Evolutionary conservation across 495 filamentous ascomycete genomes (phyloP).

Genomic region (Penicillium herquei): DNA sequence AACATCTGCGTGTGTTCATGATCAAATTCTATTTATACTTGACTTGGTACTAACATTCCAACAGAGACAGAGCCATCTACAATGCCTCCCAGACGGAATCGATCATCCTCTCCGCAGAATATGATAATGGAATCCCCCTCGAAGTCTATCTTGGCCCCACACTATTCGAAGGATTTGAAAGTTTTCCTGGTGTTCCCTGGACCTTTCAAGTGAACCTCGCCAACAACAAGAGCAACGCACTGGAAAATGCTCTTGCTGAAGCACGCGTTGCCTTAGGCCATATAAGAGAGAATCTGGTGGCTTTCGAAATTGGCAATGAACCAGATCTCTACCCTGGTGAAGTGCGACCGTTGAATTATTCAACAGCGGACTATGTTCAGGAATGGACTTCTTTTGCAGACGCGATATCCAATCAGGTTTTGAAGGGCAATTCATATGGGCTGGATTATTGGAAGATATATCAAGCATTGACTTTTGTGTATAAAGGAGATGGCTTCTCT

Average conservation of each 20-base stretch:
- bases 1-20: constrained; percentile 9
- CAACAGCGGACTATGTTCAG: constrained; percentile 10
- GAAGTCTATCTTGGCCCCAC: constrained; percentile 11
- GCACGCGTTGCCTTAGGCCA: constrained; percentile 12
- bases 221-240: constrained; percentile 13
- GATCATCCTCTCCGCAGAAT: constrained; percentile 11
- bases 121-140: constrained; percentile 13
- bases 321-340: constrained; percentile 17
- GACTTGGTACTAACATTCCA: not conserved
- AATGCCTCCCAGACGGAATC: constrained; percentile 12
- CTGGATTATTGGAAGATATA: constrained; percentile 14
- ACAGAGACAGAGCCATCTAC: constrained; percentile 16
- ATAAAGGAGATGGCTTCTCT: constrained; percentile 1
- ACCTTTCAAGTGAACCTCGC: constrained; percentile 19
- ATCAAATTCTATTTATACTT: not conserved
- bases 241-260: constrained; percentile 16
- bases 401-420: constrained; percentile 14
- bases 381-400: constrained; percentile 17
- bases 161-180: constrained; percentile 17
- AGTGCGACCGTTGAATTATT: constrained; percentile 8
- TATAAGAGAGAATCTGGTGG: constrained; percentile 12
- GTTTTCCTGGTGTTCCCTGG: constrained; percentile 16
- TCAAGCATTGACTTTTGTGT: constrained; percentile 19
- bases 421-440: constrained; percentile 13
- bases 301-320: constrained; percentile 19